Evolutionary conservation across 192 early-diverging fungal genomes (phyloP).

Genomic region (Entomortierella beljakovae): DNA sequence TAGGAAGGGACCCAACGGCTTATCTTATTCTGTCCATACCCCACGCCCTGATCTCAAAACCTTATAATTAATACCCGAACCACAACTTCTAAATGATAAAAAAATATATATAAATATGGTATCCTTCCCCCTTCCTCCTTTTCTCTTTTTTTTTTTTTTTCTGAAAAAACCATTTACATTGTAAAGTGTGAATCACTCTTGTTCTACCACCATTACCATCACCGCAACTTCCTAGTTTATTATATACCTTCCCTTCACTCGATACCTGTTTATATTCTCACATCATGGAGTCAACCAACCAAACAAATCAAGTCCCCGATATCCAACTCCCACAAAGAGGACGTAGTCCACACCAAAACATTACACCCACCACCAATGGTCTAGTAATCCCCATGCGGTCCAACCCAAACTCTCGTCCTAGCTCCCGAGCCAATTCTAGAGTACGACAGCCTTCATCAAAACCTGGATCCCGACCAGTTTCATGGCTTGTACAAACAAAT

Average conservation of each 20-base stretch:
- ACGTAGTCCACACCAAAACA: slow-evolving; percentile 10
- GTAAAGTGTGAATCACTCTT: background rate
- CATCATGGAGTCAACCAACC: too few relatives aligned
- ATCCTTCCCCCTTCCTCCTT: background rate
- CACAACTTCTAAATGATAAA: background rate
- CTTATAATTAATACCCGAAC: background rate
- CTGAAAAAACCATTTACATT: too few relatives aligned
- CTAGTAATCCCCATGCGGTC: slow-evolving; percentile 5
- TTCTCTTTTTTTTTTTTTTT: slow-evolving; percentile 2
- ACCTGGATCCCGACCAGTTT: slow-evolving; percentile 28
- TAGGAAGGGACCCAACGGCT: too few relatives aligned
- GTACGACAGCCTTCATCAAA: slow-evolving; percentile 6
- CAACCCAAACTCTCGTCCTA: slow-evolving; percentile 21
- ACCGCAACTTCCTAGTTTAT: background rate
- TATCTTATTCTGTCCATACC: too few relatives aligned
- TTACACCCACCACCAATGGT: background rate
- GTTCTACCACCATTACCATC: background rate
- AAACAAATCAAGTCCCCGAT: background rate
- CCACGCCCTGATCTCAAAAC: too few relatives aligned
- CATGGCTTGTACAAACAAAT: slow-evolving; percentile 41
- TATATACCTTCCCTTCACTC: too few relatives aligned
- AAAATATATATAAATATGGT: background rate
- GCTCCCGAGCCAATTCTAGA: slow-evolving; percentile 3
- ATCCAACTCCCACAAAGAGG: slow-evolving; percentile 9
- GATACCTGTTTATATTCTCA: too few relatives aligned